Evolutionary conservation across 352 stramenopile species (phyloP), one percentile per base, ranked within the genome.

Genomic region (Phytophthora megakarya): DNA sequence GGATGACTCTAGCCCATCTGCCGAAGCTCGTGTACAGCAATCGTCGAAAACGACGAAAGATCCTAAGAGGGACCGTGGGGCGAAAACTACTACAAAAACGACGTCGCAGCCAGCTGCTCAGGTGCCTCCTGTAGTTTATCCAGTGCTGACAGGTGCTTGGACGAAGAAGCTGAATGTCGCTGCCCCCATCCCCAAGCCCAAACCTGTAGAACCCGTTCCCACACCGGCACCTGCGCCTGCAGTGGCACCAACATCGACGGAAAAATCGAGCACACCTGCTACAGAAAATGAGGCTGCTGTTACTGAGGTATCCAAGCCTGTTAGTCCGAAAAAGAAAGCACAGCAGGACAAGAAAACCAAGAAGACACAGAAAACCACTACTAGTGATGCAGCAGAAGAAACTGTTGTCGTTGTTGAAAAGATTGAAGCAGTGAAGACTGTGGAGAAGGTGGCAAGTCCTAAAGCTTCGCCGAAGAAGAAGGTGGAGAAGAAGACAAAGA

Each of bases 121-220:
- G 22, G 65, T 66, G 18, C 73, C 80, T 13, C 78, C 78, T 30
- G 66, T 83, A 43, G 83, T 84, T 44, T 65, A 72, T 49, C 80
- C 83, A 1, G 76, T 92, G 25, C 56, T 92, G 25, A 86, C 75
- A 16, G 83, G 83, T 37, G 83, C 83, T 19, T 92, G 83, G 83
- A 80, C 78, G 22, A 89, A 92, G 70, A 88, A 87, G 64, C 77
- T 83, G 19, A 90, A 87, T 52, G 75, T 92, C 38, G 67, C 67
- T 23, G 67, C 68, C 7, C 44, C 70, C 22, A 70, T 60, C 12
- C 55, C 73, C 30, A 79, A 58, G 48, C 58, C 72, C 23, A 81
- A 80, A 46, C 74, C 66, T 47, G 58, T 62, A 44, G 65, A 80
- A 46, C 55, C 59, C 40, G 32, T 28, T 32, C 18, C 59, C 38